phyloP scores from a whole-genome alignment of 2,329 filamentous ascomycete genomes.

The Colletotrichum incanum region DNA sequence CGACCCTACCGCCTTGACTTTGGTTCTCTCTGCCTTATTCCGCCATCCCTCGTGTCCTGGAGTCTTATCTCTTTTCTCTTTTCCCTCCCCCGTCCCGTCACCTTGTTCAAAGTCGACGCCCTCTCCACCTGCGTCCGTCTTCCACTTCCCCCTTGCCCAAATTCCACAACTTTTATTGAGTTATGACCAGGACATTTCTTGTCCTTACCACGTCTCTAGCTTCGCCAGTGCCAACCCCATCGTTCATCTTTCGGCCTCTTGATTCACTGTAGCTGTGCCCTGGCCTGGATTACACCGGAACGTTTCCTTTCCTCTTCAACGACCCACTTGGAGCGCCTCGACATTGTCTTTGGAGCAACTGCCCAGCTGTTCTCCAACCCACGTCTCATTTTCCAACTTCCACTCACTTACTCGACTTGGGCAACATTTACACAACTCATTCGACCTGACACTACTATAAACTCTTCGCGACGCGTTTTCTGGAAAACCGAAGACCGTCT shows the following conservation, averaged over 20 bases:
- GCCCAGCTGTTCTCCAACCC: slow-evolving; percentile 1
- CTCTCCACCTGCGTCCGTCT: slow-evolving; percentile 39
- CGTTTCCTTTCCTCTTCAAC: slow-evolving; percentile 29
- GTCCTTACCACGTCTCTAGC: slow-evolving; percentile 17
- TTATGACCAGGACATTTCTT: slow-evolving; percentile 31
- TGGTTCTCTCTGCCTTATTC: slow-evolving; percentile 4
- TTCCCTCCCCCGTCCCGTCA: slow-evolving; percentile 23
- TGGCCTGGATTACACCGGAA: slow-evolving; percentile 11
- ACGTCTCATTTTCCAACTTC: not conserved
- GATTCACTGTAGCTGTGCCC: slow-evolving; percentile 1
- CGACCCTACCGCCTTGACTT: slow-evolving; percentile 12
- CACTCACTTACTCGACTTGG: not conserved
- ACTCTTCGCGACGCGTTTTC: not conserved
- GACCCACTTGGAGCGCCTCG: slow-evolving; percentile 35
- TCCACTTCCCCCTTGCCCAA: slow-evolving; percentile 21
- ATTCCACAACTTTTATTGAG: slow-evolving; percentile 25
- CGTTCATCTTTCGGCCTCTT: not conserved
- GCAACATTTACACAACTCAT: not conserved
- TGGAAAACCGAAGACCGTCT: not conserved
- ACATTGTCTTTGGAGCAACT: slow-evolving; percentile 10
- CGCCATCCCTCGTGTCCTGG: slow-evolving; percentile 6
- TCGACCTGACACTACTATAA: not conserved
- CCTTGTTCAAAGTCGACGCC: slow-evolving; percentile 16
- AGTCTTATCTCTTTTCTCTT: slow-evolving; percentile 43
- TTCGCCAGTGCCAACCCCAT: not conserved